Base-by-base conservation (phyloP, 2,329 filamentous ascomycete species). In the Pezicula neosporulosa region DNA sequence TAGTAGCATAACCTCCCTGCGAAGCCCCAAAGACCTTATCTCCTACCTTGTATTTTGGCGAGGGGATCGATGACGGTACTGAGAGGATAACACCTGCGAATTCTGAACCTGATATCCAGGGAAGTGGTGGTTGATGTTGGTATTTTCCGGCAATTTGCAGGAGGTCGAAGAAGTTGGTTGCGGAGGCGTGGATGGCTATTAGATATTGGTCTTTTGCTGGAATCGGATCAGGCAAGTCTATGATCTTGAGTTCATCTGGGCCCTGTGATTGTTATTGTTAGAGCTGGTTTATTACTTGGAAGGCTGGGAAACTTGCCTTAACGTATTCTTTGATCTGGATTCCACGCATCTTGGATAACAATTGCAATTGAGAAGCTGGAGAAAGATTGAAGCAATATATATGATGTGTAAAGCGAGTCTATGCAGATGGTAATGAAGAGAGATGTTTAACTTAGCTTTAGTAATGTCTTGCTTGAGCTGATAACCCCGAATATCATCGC, bases 161-260 rank as follows among this genome's bases (percentile, higher is more conserved):
- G 52, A 96, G 87, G 69, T 97, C 93, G 76, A 97, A 97, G 80
- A 97, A 97, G 74, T 97, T 97, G 63, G 90, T 89, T 18, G 90
- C 93, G 0, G 88, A 81, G 44, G 93, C 90, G 70, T 90, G 89
- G 63, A 97, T 88, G 65, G 85, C 81, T 67, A 97, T 88, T 57
- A 95, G 78, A 68, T 97, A 97, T 72, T 96, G 83, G 65, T 88
- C 75, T 30, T 83, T 71, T 8, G 78, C 76, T 1, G 91, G 89
- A 1, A 74, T 72, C 1, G 90, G 92, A 49, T 91, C 89, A 16
- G 90, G 84, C 13, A 96, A 80, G 19, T 82, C 77, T 16, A 82
- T 79, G 58, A 96, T 87, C 55, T 76, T 80, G 68, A 97, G 89
- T 65, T 94, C 89, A 55, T 85, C 75, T 2, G 92, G 90, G 33